Evolutionary conservation across 2,329 filamentous ascomycete species (phyloP).

Genomic region (Ceratocystis colombiana): DNA sequence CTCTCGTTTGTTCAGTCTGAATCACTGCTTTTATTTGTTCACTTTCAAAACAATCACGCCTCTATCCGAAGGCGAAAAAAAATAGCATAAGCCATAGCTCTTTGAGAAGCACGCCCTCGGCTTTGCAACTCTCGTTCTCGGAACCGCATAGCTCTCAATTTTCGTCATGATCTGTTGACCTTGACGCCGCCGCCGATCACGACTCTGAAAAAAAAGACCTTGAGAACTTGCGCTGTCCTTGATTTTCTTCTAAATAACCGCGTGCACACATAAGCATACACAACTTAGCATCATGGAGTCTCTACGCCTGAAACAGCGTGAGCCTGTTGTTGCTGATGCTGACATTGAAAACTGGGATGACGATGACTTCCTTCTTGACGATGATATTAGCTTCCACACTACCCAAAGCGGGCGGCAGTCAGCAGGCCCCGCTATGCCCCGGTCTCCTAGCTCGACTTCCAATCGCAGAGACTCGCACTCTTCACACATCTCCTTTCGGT

Average conservation of each 20-base stretch:
- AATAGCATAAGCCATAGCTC: neutral
- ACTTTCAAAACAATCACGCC: neutral
- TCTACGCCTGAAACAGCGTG: conserved; percentile 44
- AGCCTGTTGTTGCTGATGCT: conserved; percentile 46
- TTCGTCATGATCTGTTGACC: conserved; percentile 4
- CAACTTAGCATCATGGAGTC: conserved; percentile 40
- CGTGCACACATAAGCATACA: neutral
- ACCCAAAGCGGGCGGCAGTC: conserved; percentile 36
- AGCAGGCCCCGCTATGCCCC: conserved; percentile 36
- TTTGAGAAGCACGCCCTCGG: neutral
- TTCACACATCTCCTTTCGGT: conserved; percentile 70
- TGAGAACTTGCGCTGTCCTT: neutral
- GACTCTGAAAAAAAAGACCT: neutral
- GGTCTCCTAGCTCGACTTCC: conserved; percentile 31
- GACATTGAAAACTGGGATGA: conserved; percentile 70
- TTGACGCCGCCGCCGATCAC: neutral
- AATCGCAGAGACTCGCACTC: conserved; percentile 67
- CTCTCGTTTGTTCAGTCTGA: neutral
- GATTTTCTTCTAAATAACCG: neutral
- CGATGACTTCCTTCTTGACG: conserved; percentile 61
- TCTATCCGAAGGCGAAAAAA: neutral
- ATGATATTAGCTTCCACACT: conserved; percentile 45
- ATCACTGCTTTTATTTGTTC: neutral
- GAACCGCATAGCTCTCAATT: neutral
- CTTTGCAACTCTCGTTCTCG: neutral